A percentile compares a stretch with the other conserved stretches of the same genome.
These are phyloP conservation scores for Elsinoe necatrix DNA, from an alignment of 2,329 filamentous ascomycete genomes.

Conservation along the genomic window DNA sequence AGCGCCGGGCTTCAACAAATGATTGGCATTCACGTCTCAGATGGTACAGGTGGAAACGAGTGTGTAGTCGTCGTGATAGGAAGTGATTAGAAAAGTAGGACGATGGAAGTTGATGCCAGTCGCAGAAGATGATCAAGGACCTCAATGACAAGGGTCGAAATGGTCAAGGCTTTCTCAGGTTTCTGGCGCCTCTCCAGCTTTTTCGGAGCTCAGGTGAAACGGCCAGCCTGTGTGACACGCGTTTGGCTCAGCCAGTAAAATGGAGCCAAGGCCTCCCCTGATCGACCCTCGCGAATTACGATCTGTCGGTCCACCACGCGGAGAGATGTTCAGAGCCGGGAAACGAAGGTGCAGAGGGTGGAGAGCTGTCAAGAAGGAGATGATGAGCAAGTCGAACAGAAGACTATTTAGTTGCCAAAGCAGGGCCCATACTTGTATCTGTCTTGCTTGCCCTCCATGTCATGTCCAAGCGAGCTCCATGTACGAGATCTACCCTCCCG, in stretches of 20 bases:
- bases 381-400: not conserved
- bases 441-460: not conserved
- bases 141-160: not conserved
- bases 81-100: not conserved
- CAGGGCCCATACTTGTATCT: not conserved
- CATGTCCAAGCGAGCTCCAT: not conserved
- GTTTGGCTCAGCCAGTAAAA: constrained; percentile 10
- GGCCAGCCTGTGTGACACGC: constrained; percentile 6
- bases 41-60: constrained; percentile 2
- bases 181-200: not conserved
- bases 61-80: not conserved
- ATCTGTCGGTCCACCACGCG: constrained; percentile 3
- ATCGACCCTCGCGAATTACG: constrained; percentile 10
- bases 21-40: constrained; percentile 5
- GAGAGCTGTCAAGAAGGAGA: not conserved
- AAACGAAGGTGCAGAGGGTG: not conserved
- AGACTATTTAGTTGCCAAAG: not conserved
- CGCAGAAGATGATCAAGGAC: constrained; percentile 6
- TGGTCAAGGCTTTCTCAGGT: not conserved
- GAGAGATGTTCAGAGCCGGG: not conserved
- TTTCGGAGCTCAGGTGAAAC: constrained; percentile 5
- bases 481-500: constrained; percentile 1
- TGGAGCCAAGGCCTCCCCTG: not conserved
- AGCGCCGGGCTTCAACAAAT: constrained; percentile 12
- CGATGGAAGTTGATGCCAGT: not conserved